phyloP scores from a whole-genome alignment of 1,284 basidiomycete species.

The Kalmanozyma brasiliensis region DNA sequence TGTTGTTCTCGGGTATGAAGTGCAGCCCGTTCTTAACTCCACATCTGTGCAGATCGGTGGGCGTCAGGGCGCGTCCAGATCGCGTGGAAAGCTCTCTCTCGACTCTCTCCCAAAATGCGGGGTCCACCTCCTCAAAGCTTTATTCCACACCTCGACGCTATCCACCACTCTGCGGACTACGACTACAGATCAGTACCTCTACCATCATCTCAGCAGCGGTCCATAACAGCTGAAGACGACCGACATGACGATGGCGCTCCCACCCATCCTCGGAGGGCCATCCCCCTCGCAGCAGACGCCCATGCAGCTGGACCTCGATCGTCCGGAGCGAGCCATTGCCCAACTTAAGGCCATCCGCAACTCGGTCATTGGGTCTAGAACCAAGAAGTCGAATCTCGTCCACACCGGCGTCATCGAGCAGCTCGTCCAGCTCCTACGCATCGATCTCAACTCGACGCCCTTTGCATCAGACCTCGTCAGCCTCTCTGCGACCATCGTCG shows the following conservation, averaged over 20 bases:
- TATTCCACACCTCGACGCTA: no score
- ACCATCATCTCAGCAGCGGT: no score
- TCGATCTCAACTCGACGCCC: constrained; percentile 24
- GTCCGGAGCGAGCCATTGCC: constrained; percentile 26
- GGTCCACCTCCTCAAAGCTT: no score
- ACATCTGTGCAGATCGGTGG: no score
- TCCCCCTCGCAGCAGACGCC: constrained; percentile 8
- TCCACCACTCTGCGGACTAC: no score
- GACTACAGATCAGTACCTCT: no score
- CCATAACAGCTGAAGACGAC: no score
- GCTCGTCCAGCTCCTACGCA: constrained; percentile 38
- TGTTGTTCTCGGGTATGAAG: no score
- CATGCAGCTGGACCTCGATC: constrained; percentile 28
- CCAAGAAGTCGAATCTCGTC: constrained; percentile 47
- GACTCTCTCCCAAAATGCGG: no score
- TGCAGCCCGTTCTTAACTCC: no score
- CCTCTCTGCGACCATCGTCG: constrained; percentile 45
- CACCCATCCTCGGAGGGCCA: constrained; percentile 8
- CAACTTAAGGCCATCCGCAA: constrained; percentile 50
- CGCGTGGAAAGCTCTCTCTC: no score
- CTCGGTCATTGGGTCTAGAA: constrained; percentile 50
- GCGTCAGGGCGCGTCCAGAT: no score
- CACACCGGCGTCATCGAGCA: constrained; percentile 41
- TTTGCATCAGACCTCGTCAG: constrained; percentile 39
- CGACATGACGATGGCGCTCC: constrained; percentile 27